phyloP scores from a whole-genome alignment of 2,329 filamentous ascomycete species.

The Ophiostoma novo-ulmi region DNA sequence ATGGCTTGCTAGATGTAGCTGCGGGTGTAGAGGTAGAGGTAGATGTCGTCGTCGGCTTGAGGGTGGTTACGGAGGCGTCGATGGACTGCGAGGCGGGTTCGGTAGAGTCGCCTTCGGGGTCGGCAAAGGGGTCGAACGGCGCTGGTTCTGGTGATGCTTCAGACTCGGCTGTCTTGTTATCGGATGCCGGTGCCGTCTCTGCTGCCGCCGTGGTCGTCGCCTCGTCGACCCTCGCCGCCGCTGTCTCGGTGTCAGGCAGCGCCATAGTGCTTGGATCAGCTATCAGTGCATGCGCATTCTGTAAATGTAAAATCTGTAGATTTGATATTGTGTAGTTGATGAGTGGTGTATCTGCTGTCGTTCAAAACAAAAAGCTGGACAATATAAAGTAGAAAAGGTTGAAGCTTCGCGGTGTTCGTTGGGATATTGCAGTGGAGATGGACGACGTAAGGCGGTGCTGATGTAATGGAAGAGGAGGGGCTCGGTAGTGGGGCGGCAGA shows the following conservation, averaged over 20 bases:
- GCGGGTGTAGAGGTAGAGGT: constrained; percentile 40
- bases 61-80: constrained; percentile 42
- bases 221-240: not conserved
- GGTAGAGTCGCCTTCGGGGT: constrained; percentile 16
- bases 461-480: constrained; percentile 9
- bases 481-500: not conserved
- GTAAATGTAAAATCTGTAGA: not conserved
- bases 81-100: constrained; percentile 15
- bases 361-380: not conserved
- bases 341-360: not conserved
- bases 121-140: constrained; percentile 21
- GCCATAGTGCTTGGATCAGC: constrained; percentile 3
- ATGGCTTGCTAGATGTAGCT: constrained; percentile 39
- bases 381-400: not conserved
- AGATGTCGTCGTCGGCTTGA: constrained; percentile 48
- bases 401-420: constrained; percentile 2
- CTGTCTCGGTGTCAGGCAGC: not conserved
- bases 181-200: not conserved
- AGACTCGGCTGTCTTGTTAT: constrained; percentile 5
- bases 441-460: constrained; percentile 11
- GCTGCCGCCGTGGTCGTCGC: not conserved
- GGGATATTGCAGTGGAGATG: constrained; percentile 11
- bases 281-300: constrained; percentile 9
- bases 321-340: not conserved
- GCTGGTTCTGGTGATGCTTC: not conserved